Percentiles rank a stretch among this genome's conserved stretches.
Evolutionary conservation across 805 yeast species (phyloP).

Genomic region (Wickerhamomyces bisporus): DNA sequence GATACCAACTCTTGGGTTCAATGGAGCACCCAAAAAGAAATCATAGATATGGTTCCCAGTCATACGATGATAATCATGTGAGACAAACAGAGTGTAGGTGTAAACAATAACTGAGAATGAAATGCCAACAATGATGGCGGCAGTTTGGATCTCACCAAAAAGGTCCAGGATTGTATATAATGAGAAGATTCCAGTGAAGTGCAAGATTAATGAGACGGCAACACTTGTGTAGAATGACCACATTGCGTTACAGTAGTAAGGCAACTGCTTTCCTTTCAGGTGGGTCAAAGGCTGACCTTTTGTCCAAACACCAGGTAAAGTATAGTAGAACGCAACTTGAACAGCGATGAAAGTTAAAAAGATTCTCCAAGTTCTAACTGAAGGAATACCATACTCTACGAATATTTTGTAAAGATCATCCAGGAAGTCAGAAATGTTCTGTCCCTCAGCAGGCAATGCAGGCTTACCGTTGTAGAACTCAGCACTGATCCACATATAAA

Average conservation of each 20-base stretch:
- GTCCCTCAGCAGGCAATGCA: conserved; percentile 59
- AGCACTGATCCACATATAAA: conserved; percentile 93
- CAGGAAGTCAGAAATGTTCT: conserved; percentile 41
- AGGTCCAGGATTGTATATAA: conserved; percentile 70
- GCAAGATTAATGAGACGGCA: conserved; percentile 53
- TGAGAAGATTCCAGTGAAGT: conserved; percentile 69
- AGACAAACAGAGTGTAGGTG: conserved; percentile 54
- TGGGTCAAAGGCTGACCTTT: conserved; percentile 91
- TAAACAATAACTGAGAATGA: conserved; percentile 64
- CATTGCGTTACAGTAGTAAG: conserved; percentile 91
- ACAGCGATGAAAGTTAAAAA: conserved; percentile 64
- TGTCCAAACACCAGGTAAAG: conserved; percentile 91
- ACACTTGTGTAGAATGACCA: conserved; percentile 73
- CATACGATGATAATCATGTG: conserved; percentile 82
- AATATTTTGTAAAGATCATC: conserved; percentile 40
- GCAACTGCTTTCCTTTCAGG: conserved; percentile 71
- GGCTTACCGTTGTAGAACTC: conserved; percentile 69
- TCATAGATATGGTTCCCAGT: conserved; percentile 89
- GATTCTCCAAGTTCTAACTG: conserved; percentile 56
- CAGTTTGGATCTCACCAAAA: conserved; percentile 90
- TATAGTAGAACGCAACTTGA: conserved; percentile 73
- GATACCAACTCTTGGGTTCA: conserved; percentile 91
- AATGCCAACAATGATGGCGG: conserved; percentile 79
- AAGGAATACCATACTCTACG: conserved; percentile 52
- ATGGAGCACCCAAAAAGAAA: conserved; percentile 94